Conservation (phyloP, 2,329 filamentous ascomycete species). For the Fusarium sp. region DNA sequence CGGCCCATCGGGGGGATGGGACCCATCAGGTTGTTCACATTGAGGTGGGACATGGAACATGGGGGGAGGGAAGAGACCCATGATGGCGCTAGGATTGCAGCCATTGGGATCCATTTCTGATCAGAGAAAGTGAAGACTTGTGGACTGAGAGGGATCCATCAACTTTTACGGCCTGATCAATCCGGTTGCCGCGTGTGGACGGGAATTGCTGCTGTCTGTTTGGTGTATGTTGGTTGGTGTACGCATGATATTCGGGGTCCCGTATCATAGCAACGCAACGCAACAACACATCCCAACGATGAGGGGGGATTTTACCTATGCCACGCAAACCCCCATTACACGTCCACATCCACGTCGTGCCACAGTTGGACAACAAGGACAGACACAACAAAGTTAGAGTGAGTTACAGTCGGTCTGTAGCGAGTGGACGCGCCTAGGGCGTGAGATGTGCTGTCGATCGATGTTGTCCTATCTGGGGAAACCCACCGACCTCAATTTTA, state of each 20-base stretch:
- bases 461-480: slow-evolving; percentile 49
- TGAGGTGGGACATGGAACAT: slow-evolving; percentile 34
- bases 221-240: slow-evolving; percentile 3
- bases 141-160: slow-evolving; percentile 25
- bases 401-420: slow-evolving; percentile 30
- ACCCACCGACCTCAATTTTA: slow-evolving; percentile 51
- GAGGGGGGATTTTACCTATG: slow-evolving; percentile 9
- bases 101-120: slow-evolving; percentile 34
- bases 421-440: slow-evolving; percentile 31
- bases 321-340: slow-evolving; percentile 28
- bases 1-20: slow-evolving; percentile 41
- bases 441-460: slow-evolving; percentile 43
- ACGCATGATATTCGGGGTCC: slow-evolving; percentile 32
- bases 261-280: slow-evolving; percentile 38
- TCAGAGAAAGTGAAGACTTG: slow-evolving; percentile 23
- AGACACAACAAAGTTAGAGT: slow-evolving; percentile 10
- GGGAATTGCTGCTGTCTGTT: slow-evolving; percentile 24
- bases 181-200: slow-evolving; percentile 24
- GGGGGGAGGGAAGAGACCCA: slow-evolving; percentile 27
- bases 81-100: slow-evolving; percentile 38
- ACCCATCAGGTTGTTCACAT: slow-evolving; percentile 16
- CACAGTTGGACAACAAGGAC: slow-evolving; percentile 19
- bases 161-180: slow-evolving; percentile 35
- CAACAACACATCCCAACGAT: not conserved
- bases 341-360: slow-evolving; percentile 30